phyloP scores from a whole-genome alignment of 441 rosid species.

The Adansonia grandidieri region DNA sequence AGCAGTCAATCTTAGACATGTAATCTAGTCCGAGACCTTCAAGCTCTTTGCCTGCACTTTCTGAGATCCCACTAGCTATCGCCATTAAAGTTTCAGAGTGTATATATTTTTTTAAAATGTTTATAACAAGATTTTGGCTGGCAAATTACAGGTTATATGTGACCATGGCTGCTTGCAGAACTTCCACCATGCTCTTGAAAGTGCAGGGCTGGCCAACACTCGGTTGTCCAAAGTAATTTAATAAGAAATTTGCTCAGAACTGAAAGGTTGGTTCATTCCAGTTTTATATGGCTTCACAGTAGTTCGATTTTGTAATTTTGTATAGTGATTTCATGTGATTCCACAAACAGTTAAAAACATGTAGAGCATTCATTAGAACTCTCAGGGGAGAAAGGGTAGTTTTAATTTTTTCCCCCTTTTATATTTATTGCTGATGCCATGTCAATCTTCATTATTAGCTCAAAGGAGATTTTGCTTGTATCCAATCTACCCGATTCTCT shows the following conservation, averaged over 20 bases:
- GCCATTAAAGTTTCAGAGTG: not conserved
- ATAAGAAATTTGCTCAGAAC: not conserved
- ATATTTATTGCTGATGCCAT: not conserved
- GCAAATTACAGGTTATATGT: conserved; percentile 29
- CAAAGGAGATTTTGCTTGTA: conserved; percentile 10
- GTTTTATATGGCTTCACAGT: conserved; percentile 22
- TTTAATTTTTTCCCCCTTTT: not conserved
- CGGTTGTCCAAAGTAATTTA: conserved; percentile 6
- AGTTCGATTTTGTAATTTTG: conserved; percentile 24
- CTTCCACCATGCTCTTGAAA: conserved; percentile 2
- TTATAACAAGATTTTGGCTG: not conserved
- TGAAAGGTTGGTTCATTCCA: not conserved
- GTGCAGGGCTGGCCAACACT: conserved; percentile 23
- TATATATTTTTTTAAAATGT: not conserved
- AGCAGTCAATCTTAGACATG: not conserved
- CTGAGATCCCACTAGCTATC: not conserved
- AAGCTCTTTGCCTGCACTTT: conserved; percentile 11
- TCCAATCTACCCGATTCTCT: not conserved
- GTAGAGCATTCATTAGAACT: conserved; percentile 16
- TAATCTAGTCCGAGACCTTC: conserved; percentile 1
- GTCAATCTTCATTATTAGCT: not conserved
- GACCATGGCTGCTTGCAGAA: conserved; percentile 25
- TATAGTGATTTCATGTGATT: conserved; percentile 19
- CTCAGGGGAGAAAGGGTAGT: conserved; percentile 20
- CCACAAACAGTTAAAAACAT: not conserved